phyloP scores from a whole-genome alignment of 352 stramenopile genomes.

The Blastocystis sp. region DNA sequence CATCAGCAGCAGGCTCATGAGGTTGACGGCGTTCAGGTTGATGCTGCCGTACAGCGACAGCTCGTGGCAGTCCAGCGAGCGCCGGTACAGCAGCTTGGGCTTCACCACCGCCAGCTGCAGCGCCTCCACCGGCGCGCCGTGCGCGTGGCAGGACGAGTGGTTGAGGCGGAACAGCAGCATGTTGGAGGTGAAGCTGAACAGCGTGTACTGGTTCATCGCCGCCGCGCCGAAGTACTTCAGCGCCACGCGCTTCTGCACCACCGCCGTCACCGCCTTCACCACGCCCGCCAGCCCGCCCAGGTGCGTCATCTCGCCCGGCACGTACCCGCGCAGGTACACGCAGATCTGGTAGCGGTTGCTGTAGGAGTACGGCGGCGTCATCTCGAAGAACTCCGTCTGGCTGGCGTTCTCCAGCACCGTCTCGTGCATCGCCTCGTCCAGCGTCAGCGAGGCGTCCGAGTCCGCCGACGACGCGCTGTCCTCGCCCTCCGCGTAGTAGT shows the following conservation, averaged over 20 bases:
- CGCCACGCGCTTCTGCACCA: not conserved
- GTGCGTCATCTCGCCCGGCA: not conserved
- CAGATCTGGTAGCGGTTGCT: constrained; percentile 60
- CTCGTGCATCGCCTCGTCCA: constrained; percentile 10
- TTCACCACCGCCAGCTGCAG: constrained; percentile 22
- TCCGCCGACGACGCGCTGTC: not conserved
- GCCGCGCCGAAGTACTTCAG: constrained; percentile 25
- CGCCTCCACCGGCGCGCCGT: not conserved
- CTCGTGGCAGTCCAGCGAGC: constrained; percentile 35
- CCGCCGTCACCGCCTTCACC: not conserved
- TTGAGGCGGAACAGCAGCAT: constrained; percentile 48
- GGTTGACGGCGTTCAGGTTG: constrained; percentile 50
- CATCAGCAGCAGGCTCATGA: constrained; percentile 60
- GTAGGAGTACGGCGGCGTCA: constrained; percentile 45
- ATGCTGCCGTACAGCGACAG: constrained; percentile 32
- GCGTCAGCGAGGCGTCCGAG: not conserved
- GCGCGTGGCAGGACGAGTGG: constrained; percentile 1
- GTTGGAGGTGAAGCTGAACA: constrained; percentile 30
- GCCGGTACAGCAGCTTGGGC: constrained; percentile 31
- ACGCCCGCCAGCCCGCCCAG: not conserved
- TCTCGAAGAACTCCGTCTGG: constrained; percentile 52
- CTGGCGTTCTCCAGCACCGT: not conserved
- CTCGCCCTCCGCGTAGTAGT: not conserved
- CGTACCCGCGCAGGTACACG: constrained; percentile 20
- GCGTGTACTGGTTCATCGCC: constrained; percentile 27